Evolutionary conservation across 2,329 filamentous ascomycete genomes (phyloP).

Genomic region (Calonectria ilicicola): DNA sequence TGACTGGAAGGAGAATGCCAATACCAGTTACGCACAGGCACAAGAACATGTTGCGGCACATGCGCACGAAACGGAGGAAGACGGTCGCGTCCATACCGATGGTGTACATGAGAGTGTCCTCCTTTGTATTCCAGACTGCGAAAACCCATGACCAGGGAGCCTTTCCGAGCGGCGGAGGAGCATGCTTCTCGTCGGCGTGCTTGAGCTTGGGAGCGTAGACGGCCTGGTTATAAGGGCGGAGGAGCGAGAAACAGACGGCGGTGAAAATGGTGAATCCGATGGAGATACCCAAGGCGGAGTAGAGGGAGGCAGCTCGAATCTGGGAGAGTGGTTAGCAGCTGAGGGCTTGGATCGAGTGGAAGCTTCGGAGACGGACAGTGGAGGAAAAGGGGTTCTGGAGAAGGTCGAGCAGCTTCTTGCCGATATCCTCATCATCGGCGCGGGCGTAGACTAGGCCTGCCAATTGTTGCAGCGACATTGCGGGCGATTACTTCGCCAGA

Average conservation of each 20-base stretch:
- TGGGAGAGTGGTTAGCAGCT: constrained; percentile 30
- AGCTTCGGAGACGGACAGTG: constrained; percentile 50
- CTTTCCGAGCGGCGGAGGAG: constrained; percentile 87
- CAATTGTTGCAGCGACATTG: constrained; percentile 34
- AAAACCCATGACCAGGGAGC: constrained; percentile 89
- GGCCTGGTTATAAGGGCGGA: constrained; percentile 90
- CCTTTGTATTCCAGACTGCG: constrained; percentile 82
- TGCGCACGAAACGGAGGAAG: constrained; percentile 88
- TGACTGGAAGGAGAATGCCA: constrained; percentile 83
- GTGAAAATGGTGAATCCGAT: constrained; percentile 80
- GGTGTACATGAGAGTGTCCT: constrained; percentile 81
- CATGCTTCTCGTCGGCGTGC: constrained; percentile 90
- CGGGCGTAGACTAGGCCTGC: constrained; percentile 22
- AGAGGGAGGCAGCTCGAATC: constrained; percentile 66
- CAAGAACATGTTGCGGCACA: constrained; percentile 93
- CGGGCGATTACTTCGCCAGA: constrained; percentile 38
- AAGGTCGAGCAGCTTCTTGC: constrained; percentile 60
- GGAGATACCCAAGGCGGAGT: constrained; percentile 84
- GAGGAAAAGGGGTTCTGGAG: constrained; percentile 64
- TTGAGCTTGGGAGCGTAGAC: constrained; percentile 96
- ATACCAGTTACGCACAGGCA: constrained; percentile 79
- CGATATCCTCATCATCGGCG: constrained; percentile 46
- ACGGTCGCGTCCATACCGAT: constrained; percentile 92
- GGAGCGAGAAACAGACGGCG: constrained; percentile 84
- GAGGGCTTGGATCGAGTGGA: background rate